These are phyloP conservation scores for Amphirosellinia nigrospora DNA, from an alignment of 495 filamentous ascomycete species.

Conservation along the genomic window DNA sequence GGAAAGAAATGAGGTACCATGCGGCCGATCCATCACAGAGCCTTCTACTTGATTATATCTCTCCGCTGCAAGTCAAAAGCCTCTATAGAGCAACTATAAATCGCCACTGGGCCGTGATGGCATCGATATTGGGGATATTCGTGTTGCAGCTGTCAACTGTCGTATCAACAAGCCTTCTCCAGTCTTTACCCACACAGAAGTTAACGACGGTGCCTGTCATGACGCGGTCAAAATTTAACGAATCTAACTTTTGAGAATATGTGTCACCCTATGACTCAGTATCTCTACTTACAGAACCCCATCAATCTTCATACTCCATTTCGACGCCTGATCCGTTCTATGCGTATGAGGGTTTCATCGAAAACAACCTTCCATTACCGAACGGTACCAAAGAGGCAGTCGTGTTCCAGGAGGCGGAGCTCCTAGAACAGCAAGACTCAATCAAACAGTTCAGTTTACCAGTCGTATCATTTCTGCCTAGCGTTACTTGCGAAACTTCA, in stretches of 20 bases:
- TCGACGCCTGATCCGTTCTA: background rate
- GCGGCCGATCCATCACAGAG: slow-evolving; percentile 24
- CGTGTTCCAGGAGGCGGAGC: background rate
- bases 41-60: slow-evolving; percentile 36
- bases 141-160: background rate
- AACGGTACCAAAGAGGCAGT: background rate
- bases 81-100: background rate
- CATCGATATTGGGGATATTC: background rate
- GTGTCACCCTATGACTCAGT: too few relatives aligned
- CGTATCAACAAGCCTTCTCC: background rate
- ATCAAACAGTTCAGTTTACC: background rate
- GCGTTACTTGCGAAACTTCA: background rate
- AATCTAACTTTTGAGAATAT: too few relatives aligned
- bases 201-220: too few relatives aligned
- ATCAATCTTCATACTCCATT: background rate
- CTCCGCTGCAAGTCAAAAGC: background rate
- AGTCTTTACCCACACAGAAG: too few relatives aligned
- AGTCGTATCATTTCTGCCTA: background rate
- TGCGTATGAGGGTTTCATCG: too few relatives aligned
- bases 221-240: too few relatives aligned
- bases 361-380: background rate
- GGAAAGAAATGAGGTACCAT: slow-evolving; percentile 31
- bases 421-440: background rate
- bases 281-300: too few relatives aligned
- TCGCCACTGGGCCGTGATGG: background rate